Evolutionary conservation across 345 rosid species (phyloP).

Genomic region (Eucalyptus curtisii): DNA sequence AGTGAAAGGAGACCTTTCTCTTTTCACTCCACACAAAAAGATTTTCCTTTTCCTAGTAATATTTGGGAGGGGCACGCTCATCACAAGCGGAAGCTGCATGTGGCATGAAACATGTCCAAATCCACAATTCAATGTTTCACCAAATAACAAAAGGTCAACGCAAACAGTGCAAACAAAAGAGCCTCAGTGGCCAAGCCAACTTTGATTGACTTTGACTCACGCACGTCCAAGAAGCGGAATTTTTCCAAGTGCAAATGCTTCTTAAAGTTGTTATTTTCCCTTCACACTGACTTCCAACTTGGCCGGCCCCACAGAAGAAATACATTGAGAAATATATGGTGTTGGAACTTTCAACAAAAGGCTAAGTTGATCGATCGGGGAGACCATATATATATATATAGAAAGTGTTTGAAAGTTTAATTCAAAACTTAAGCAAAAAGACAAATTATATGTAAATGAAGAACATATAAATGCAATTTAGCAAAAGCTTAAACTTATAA

Average conservation of each 20-base stretch:
- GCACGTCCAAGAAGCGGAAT: neutral
- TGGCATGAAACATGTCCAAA: neutral
- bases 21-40: neutral
- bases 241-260: neutral
- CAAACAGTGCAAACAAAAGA: neutral
- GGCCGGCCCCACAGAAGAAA: neutral
- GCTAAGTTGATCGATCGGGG: neutral
- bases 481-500: neutral
- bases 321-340: neutral
- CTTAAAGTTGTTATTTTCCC: neutral
- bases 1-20: neutral
- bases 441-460: neutral
- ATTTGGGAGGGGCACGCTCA: neutral
- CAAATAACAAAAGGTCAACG: neutral
- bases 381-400: neutral
- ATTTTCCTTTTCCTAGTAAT: neutral
- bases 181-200: neutral
- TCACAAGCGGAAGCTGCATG: neutral
- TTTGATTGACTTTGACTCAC: neutral
- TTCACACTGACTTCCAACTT: neutral
- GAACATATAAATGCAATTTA: neutral
- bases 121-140: neutral
- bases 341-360: neutral
- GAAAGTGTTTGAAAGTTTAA: neutral
- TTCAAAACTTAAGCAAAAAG: neutral